These are phyloP conservation scores for Naematelia aurantialba DNA, from an alignment of 768 basidiomycete species.

Conservation along the genomic window DNA sequence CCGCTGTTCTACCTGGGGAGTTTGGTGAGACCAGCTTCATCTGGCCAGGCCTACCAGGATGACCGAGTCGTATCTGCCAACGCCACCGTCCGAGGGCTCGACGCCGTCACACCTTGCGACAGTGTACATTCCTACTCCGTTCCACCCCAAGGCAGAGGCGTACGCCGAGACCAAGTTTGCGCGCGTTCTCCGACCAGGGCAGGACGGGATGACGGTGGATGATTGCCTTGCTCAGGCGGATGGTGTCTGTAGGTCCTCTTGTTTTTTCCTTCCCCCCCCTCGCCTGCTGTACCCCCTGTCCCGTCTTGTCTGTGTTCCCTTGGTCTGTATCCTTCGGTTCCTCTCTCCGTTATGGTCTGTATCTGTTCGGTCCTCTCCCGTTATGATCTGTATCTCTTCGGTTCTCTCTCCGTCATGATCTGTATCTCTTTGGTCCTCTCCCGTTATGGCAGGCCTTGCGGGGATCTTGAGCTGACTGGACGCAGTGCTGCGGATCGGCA, in stretches of 20 bases:
- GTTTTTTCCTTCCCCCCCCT: not conserved
- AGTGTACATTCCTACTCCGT: slow-evolving; percentile 37
- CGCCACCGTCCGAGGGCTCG: slow-evolving; percentile 8
- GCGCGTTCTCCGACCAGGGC: slow-evolving; percentile 17
- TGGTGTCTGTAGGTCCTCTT: slow-evolving; percentile 33
- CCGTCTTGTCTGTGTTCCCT: not conserved
- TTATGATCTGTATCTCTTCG: not conserved
- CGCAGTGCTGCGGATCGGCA: slow-evolving; percentile 34
- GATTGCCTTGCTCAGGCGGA: slow-evolving; percentile 30
- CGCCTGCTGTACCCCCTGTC: too few relatives aligned
- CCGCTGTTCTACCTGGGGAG: too few relatives aligned
- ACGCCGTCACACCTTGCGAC: slow-evolving; percentile 23
- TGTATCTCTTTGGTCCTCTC: too few relatives aligned
- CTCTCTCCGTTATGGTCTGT: not conserved
- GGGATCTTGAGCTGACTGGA: too few relatives aligned
- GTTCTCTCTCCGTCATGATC: too few relatives aligned
- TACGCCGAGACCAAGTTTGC: slow-evolving; percentile 34
- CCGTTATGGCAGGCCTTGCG: too few relatives aligned
- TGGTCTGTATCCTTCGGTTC: not conserved
- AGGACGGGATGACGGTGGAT: slow-evolving; percentile 20
- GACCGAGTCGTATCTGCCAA: slow-evolving; percentile 5
- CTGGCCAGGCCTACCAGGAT: too few relatives aligned
- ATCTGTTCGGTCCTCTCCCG: not conserved
- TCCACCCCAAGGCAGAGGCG: slow-evolving; percentile 35
- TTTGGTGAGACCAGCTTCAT: too few relatives aligned